phyloP scores from a whole-genome alignment of 2,329 filamentous ascomycete species.

The Exophiala aquamarina region DNA sequence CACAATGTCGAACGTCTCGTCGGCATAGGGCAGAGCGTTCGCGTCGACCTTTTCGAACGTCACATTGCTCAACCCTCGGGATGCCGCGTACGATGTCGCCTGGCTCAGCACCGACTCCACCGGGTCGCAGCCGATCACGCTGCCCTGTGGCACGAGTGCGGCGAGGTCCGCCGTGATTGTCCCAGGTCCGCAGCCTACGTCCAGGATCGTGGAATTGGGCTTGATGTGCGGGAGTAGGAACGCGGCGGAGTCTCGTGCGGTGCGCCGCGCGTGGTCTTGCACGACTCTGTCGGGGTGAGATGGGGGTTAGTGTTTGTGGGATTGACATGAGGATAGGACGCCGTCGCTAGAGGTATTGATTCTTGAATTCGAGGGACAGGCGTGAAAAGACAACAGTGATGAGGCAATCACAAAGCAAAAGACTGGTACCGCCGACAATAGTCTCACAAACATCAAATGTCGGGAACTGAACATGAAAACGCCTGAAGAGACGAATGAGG shows the following conservation, averaged over 20 bases:
- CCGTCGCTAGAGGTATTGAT: no score
- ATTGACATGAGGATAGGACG: no score
- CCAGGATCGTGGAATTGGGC: slow-evolving; percentile 39
- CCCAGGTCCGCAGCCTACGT: slow-evolving; percentile 46
- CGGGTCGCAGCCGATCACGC: slow-evolving; percentile 39
- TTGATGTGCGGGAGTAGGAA: slow-evolving; percentile 42
- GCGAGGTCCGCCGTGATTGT: slow-evolving; percentile 45
- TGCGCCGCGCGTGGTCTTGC: slow-evolving; percentile 35
- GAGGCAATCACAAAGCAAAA: no score
- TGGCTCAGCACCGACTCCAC: slow-evolving; percentile 32
- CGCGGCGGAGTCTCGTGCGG: slow-evolving; percentile 36
- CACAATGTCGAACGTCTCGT: slow-evolving; percentile 60
- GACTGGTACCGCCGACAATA: no score
- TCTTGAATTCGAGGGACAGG: no score
- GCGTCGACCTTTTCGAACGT: slow-evolving; percentile 40
- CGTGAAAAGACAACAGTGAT: no score
- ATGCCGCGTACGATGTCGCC: slow-evolving; percentile 32
- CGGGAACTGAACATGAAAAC: no score
- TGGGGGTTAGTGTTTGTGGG: no score
- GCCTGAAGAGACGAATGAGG: no score
- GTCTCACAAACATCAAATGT: no score
- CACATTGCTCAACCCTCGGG: slow-evolving; percentile 35
- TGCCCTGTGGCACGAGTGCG: slow-evolving; percentile 37
- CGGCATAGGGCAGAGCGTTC: slow-evolving; percentile 42
- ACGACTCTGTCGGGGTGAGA: slow-evolving; percentile 28